Evolutionary conservation across 352 stramenopile species (phyloP).

Genomic region (Pythium angustatum): DNA sequence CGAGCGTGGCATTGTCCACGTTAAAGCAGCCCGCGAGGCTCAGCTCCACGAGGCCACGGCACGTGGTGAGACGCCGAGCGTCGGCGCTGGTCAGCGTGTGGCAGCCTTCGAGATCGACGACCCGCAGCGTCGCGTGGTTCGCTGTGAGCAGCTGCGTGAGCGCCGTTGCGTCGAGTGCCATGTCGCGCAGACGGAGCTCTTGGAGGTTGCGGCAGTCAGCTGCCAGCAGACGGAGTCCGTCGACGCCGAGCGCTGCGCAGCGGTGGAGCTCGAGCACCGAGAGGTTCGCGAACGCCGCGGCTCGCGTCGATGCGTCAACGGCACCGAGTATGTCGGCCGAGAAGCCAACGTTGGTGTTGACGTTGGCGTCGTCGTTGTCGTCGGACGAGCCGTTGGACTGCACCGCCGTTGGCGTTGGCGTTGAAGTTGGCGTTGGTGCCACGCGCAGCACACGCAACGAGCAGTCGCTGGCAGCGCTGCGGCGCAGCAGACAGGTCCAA

Average conservation of each 20-base stretch:
- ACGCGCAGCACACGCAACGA: constrained; percentile 52
- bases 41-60: constrained; percentile 51
- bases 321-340: constrained; percentile 36
- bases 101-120: constrained; percentile 77
- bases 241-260: constrained; percentile 42
- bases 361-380: no score
- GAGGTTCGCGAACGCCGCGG: constrained; percentile 39
- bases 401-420: no score
- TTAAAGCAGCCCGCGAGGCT: constrained; percentile 80
- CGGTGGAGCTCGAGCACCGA: constrained; percentile 64
- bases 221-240: constrained; percentile 40
- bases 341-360: no score
- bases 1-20: constrained; percentile 69
- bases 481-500: constrained; percentile 56
- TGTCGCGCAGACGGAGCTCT: constrained; percentile 70
- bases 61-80: constrained; percentile 47
- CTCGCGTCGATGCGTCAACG: constrained; percentile 23
- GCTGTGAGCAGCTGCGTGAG: constrained; percentile 47
- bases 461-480: constrained; percentile 26
- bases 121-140: constrained; percentile 51
- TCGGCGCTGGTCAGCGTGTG: constrained; percentile 65
- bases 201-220: constrained; percentile 48
- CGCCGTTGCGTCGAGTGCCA: constrained; percentile 58
- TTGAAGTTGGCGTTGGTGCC: no score
- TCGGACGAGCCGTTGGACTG: no score